phyloP scores from a whole-genome alignment of 352 stramenopile species.

The Pythium phragmitis region DNA sequence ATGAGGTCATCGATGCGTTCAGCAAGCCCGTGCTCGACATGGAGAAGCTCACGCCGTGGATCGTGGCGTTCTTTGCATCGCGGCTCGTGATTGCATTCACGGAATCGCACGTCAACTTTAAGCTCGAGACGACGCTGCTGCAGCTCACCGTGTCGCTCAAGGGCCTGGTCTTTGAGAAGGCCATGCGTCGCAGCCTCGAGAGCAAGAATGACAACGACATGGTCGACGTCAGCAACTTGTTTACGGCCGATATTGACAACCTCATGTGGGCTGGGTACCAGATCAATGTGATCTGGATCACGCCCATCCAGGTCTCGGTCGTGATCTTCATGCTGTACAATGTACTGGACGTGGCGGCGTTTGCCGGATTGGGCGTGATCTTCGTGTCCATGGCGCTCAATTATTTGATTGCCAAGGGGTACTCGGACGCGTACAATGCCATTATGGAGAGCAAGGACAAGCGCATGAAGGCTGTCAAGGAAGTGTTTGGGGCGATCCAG shows the following conservation, averaged over 20 bases:
- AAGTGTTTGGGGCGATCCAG: slow-evolving; percentile 58
- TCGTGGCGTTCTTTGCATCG: slow-evolving; percentile 29
- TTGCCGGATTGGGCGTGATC: slow-evolving; percentile 38
- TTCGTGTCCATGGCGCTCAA: slow-evolving; percentile 27
- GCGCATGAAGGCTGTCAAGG: slow-evolving; percentile 45
- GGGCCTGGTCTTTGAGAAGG: slow-evolving; percentile 31
- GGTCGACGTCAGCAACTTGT: slow-evolving; percentile 88
- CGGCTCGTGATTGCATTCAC: slow-evolving; percentile 29
- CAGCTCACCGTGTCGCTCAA: slow-evolving; percentile 28
- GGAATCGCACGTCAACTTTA: slow-evolving; percentile 23
- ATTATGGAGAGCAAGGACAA: slow-evolving; percentile 39
- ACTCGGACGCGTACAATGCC: slow-evolving; percentile 15
- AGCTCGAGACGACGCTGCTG: slow-evolving; percentile 25
- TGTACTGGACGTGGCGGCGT: slow-evolving; percentile 29
- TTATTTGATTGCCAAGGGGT: slow-evolving; percentile 28
- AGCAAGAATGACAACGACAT: slow-evolving; percentile 20
- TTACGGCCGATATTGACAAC: slow-evolving; percentile 84
- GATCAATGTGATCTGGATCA: slow-evolving; percentile 38
- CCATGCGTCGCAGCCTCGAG: slow-evolving; percentile 28
- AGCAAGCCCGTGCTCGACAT: slow-evolving; percentile 16
- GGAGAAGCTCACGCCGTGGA: slow-evolving; percentile 19
- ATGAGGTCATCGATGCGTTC: slow-evolving; percentile 31
- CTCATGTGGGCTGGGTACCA: slow-evolving; percentile 32
- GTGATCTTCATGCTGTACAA: slow-evolving; percentile 40
- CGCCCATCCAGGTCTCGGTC: slow-evolving; percentile 30